Evolutionary conservation across 306 rosid species (phyloP).

Genomic region (Mucuna pruriens): DNA sequence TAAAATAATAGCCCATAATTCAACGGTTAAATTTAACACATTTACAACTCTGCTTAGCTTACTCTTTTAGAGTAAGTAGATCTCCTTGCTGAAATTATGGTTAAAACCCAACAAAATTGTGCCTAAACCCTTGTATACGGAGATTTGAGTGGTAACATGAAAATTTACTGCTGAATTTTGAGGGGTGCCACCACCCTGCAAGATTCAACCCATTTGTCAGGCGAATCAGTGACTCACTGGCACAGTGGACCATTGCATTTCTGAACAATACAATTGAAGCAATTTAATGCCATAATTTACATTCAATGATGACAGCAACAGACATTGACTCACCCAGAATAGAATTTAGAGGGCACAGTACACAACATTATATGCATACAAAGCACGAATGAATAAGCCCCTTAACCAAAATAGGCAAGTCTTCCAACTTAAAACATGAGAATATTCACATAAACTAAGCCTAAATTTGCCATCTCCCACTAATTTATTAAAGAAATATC

Average conservation of each 20-base stretch:
- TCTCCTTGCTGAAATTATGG: background rate
- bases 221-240: conserved; percentile 12
- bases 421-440: conserved; percentile 20
- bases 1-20: background rate
- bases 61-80: background rate
- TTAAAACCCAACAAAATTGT: background rate
- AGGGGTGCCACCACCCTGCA: conserved; percentile 30
- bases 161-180: conserved; percentile 23
- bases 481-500: conserved; percentile 38
- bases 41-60: background rate
- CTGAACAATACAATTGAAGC: conserved; percentile 29
- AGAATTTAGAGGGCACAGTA: conserved; percentile 22
- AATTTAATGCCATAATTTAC: conserved; percentile 42
- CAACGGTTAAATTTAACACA: background rate
- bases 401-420: conserved; percentile 26
- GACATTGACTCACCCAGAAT: conserved; percentile 38
- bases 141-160: background rate
- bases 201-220: conserved; percentile 35
- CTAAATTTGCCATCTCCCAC: conserved; percentile 40
- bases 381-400: conserved; percentile 27
- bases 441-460: conserved; percentile 51
- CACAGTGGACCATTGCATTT: conserved; percentile 42
- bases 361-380: conserved; percentile 13
- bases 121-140: background rate
- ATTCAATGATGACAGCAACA: conserved; percentile 24